phyloP scores from a whole-genome alignment of 2,329 filamentous ascomycete genomes.

The Ophiostoma perfectum region DNA sequence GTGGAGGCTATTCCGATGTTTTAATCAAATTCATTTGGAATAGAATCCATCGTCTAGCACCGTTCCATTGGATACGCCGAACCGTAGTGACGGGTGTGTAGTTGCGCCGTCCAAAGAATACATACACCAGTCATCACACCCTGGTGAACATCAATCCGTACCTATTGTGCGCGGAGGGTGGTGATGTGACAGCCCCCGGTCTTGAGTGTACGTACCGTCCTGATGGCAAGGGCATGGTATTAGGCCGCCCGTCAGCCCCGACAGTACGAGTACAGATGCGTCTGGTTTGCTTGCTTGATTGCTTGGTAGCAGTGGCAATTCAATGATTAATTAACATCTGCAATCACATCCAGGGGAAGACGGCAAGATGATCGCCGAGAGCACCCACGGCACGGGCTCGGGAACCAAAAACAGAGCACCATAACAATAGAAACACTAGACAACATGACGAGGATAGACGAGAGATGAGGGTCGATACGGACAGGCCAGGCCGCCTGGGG shows the following conservation, averaged over 20 bases:
- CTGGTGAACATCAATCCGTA: slow-evolving; percentile 10
- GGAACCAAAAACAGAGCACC: no score
- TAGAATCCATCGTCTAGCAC: not conserved
- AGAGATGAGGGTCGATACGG: no score
- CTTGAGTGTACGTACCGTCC: not conserved
- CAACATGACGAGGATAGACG: no score
- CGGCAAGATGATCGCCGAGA: slow-evolving; percentile 5
- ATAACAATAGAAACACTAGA: no score
- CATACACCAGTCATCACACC: not conserved
- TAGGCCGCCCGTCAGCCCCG: not conserved
- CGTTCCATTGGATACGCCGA: not conserved
- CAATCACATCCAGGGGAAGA: not conserved
- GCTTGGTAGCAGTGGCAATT: not conserved
- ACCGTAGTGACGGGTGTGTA: not conserved
- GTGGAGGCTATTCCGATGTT: no score
- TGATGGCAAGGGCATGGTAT: not conserved
- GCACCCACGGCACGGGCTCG: not conserved
- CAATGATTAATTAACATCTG: not conserved
- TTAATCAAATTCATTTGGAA: not conserved
- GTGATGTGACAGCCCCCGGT: not conserved
- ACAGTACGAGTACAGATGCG: not conserved
- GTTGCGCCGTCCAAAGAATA: not conserved
- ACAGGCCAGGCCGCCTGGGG: not conserved
- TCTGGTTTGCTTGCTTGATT: not conserved
- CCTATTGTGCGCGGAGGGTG: slow-evolving; percentile 4